Evolutionary conservation across 2,329 filamentous ascomycete genomes (phyloP), one percentile per base, ranked within the genome.

Genomic region (Pseudocercospora fuligena): DNA sequence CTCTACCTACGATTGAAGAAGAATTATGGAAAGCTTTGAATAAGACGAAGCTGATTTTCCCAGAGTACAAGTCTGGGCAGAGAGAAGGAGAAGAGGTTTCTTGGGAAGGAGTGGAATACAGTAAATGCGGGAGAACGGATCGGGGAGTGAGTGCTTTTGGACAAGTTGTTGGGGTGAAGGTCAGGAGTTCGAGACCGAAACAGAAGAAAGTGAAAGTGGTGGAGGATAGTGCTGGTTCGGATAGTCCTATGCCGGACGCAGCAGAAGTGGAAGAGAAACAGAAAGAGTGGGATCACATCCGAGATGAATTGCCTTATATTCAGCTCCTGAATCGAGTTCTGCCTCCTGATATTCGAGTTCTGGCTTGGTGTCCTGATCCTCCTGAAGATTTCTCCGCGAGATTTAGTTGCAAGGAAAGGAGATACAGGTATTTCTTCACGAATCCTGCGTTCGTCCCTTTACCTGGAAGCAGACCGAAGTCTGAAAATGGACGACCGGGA

Each of bases 401-500:
- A 47, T 97, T 97, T 84, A 93, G 92, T 62, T 99, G 95, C 80
- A 88, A 90, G 68, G 93, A 97, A 80, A 87, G 95, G 23, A 90
- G 92, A 71, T 99, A 99, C 82, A 89, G 92, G 65, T 99, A 99
- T 81, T 98, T 97, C 83, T 99, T 99, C 82, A 98, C 95, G 0
- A 93, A 97, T 77, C 95, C 95, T 0, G 92, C 91, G 1, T 97
- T 93, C 76, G 82, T 88, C 2, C 93, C 93, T 4, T 88, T 90
- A 0, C 46, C 69, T 67, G 64, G 63, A 69, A 71, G 66, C 16
- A 72, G 72, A 70, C 75, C 60, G 73, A 53, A 60, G 36, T 73
- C 75, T 54, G 57, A 66, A 25, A 54, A 63, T 51, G 63, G 60
- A 5, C 63, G 51, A 33, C 58, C 29, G 47, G 70, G 71, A 75